Percentiles rank a stretch among this genome's conserved stretches.
Conservation (phyloP, 345 rosid species). For the Lumnitzera littorea region DNA sequence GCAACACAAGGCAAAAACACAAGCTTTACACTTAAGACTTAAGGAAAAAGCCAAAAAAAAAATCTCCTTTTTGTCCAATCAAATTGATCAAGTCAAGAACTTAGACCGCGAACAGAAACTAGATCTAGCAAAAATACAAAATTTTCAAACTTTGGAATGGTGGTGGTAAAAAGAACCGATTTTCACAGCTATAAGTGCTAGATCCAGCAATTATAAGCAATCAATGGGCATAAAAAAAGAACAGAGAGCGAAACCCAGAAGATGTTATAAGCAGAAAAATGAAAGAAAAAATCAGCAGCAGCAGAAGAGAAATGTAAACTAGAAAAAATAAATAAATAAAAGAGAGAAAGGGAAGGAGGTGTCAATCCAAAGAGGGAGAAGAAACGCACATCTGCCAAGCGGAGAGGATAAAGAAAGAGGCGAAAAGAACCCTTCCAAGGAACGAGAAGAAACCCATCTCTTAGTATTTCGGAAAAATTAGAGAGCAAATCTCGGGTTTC, state of each 20-base stretch:
- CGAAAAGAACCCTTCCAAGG: constrained; percentile 83
- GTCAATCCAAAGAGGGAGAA: not conserved
- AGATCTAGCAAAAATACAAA: too few relatives aligned
- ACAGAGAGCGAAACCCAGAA: not conserved
- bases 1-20: too few relatives aligned
- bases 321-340: constrained; percentile 14
- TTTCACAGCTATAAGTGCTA: too few relatives aligned
- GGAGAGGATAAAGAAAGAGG: constrained; percentile 84
- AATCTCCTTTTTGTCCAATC: too few relatives aligned
- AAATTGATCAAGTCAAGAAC: too few relatives aligned
- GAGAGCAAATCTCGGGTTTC: constrained; percentile 15
- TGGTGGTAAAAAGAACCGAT: too few relatives aligned
- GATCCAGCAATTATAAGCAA: too few relatives aligned
- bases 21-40: too few relatives aligned
- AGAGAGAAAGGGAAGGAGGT: not conserved
- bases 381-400: constrained; percentile 73
- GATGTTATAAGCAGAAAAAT: too few relatives aligned
- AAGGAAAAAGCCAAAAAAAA: too few relatives aligned
- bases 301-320: not conserved
- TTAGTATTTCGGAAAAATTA: constrained; percentile 1
- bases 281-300: not conserved
- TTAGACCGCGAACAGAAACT: too few relatives aligned
- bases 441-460: constrained; percentile 88
- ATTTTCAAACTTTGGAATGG: too few relatives aligned
- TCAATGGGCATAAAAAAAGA: not conserved